Evolutionary conservation across 177 flowering plant genomes (phyloP), one percentile per base, ranked within the genome.

Genomic region (Vitis hybrid): DNA sequence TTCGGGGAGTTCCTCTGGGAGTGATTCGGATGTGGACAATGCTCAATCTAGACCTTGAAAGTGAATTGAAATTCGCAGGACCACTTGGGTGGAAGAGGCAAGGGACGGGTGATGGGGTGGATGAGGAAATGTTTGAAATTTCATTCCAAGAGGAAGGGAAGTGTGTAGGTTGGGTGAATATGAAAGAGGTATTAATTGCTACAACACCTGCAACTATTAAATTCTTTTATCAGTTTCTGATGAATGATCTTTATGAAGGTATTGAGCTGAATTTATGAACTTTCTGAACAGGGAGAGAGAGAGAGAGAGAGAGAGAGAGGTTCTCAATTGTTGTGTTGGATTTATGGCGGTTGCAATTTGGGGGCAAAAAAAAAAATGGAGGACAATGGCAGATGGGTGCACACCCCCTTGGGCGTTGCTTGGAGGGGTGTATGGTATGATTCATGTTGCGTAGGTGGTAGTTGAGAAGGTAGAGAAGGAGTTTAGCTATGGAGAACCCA

Each of bases 1-100:
- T 74, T 89, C 93, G 2, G 88, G 91, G 52, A 86, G 90, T 78
- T 86, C 90, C 40, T 87, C 93, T 0, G 89, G 91, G 30, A 89
- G 93, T 65, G 91, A 89, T 58, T 85, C 91, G 0, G 90, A 87
- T 72, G 88, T 80, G 2, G 88, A 89, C 64, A 83, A 82, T 70
- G 90, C 83, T 1, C 83, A 75, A 35, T 35, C 46, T 35, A 5
- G 8, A 5, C 46, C 46, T 35, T 35, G 46, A 35, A 35, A 35
- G 46, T 35, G 46, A 1, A 71, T 58, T 30, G 63, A 64, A 9
- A 48, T 64, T 7, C 61, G 64, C 27, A 67, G 46, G 52, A 61
- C 70, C 2, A 64, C 46, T 35, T 35, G 46, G 46, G 8, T 35
- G 46, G 46, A 35, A 6, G 46, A 35, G 46, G 46, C 46, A 35